Evolutionary conservation across 352 stramenopile genomes (phyloP), one percentile per base, ranked within the genome.

Genomic region (Plasmopara muralis): DNA sequence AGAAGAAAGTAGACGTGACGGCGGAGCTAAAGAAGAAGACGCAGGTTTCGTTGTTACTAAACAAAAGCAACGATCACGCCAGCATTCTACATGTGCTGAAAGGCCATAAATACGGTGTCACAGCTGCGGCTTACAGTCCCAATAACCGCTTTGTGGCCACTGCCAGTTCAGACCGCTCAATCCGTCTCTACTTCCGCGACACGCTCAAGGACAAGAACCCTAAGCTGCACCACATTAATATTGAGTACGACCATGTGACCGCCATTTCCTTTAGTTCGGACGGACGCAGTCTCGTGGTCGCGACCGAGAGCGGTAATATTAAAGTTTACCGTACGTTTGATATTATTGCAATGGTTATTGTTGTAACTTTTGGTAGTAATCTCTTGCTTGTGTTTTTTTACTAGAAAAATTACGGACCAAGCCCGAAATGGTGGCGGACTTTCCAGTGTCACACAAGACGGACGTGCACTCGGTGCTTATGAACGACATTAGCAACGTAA

Each of bases 121-220:
- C 78, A 12, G 69, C 76, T 8, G 74, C 60, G 0, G 76, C 74
- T 0, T 92, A 87, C 60, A 87, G 76, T 46, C 81, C 81, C 10
- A 92, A 92, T 41, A 77, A 73, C 29, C 73, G 77, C n/a, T 88
- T 92, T 50, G 39, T 92, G 30, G 81, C 75, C 35, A 92, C 81
- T 0, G 70, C 71, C 16, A 87, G 77, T 64, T 81, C 72, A 4
- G 81, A 92, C 55, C 81, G 81, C 57, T 86, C 77, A 16, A 75
- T 89, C 38, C 78, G 78, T 15, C 44, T 92, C 30, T 85, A 86
- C 35, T 62, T 83, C 45, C 75, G 81, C 41, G 81, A 87, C 6
- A 70, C 67, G 15, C 60, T 92, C 13, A 64, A 62, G 8, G 72
- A 83, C 48, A 83, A 87, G 53, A 83, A 82, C 57, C 62, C 73